A percentile compares a stretch with the other conserved stretches of the same genome.
Conservation (phyloP, 805 yeast species). For the Candida krabiensis region DNA sequence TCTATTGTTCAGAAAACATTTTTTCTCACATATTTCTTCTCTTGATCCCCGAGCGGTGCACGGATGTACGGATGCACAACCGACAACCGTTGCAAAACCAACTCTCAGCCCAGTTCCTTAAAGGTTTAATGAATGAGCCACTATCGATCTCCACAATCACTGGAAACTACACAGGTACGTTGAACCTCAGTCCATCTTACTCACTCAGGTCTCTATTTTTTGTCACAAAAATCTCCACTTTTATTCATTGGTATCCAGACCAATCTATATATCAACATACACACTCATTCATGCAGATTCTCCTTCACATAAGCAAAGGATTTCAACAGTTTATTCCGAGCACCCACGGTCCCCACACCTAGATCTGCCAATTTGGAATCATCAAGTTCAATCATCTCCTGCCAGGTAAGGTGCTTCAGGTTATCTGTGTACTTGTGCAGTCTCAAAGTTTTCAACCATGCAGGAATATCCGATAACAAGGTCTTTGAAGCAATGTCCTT, state of each 20-base stretch:
- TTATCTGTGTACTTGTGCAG: constrained; percentile 93
- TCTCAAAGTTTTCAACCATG: constrained; percentile 87
- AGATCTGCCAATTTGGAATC: constrained; percentile 69
- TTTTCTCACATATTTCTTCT: no score
- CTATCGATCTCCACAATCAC: no score
- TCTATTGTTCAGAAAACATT: no score
- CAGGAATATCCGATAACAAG: constrained; percentile 74
- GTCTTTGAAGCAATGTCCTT: constrained; percentile 52
- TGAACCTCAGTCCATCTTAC: no score
- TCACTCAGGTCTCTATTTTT: no score
- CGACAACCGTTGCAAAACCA: no score
- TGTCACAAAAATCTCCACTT: no score
- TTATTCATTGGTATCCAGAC: background rate
- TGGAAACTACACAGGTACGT: no score
- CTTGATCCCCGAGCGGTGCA: no score
- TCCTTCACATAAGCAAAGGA: constrained; percentile 83
- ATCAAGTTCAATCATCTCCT: constrained; percentile 65
- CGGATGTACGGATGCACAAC: no score
- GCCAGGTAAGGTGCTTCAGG: constrained; percentile 75
- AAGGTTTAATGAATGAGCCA: no score
- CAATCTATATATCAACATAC: background rate
- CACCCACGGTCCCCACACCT: constrained; percentile 95
- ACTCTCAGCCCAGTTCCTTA: no score
- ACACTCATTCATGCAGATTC: constrained; percentile 30
- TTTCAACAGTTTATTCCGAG: constrained; percentile 88